Percentiles rank a stretch among this genome's conserved stretches.
These are phyloP conservation scores for Suillus discolor DNA, from an alignment of 768 basidiomycete species.

Conservation along the genomic window DNA sequence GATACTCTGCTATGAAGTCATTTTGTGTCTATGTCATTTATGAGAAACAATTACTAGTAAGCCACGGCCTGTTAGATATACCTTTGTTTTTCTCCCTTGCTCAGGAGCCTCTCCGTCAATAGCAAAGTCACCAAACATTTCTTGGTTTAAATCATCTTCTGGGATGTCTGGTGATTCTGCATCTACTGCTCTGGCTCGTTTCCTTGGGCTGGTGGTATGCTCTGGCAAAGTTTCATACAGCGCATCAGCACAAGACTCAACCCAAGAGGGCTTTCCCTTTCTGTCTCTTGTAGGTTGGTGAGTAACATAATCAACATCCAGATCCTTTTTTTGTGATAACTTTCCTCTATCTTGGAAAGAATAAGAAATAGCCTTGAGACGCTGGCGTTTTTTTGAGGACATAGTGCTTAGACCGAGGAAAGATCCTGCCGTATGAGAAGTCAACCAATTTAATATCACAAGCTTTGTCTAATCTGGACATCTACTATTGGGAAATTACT, in stretches of 20 bases:
- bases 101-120: not conserved
- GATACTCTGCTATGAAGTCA: conserved; percentile 8
- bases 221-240: not conserved
- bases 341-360: not conserved
- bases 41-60: not conserved
- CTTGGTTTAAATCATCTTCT: not conserved
- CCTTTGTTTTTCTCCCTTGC: not conserved
- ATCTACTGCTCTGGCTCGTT: not conserved
- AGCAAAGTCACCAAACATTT: not conserved
- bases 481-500: too few species aligned
- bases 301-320: not conserved
- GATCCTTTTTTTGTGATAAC: not conserved
- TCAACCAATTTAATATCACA: too few species aligned
- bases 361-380: not conserved
- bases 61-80: not conserved
- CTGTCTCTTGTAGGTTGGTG: not conserved
- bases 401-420: too few species aligned
- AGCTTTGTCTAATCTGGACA: too few species aligned
- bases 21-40: conserved; percentile 6
- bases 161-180: not conserved
- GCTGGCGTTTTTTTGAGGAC: not conserved
- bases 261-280: not conserved
- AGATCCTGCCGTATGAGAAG: too few species aligned
- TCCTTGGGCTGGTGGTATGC: not conserved
- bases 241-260: not conserved